Conservation (phyloP, 2,329 filamentous ascomycete genomes). For the Hirsutella rhossiliensis region DNA sequence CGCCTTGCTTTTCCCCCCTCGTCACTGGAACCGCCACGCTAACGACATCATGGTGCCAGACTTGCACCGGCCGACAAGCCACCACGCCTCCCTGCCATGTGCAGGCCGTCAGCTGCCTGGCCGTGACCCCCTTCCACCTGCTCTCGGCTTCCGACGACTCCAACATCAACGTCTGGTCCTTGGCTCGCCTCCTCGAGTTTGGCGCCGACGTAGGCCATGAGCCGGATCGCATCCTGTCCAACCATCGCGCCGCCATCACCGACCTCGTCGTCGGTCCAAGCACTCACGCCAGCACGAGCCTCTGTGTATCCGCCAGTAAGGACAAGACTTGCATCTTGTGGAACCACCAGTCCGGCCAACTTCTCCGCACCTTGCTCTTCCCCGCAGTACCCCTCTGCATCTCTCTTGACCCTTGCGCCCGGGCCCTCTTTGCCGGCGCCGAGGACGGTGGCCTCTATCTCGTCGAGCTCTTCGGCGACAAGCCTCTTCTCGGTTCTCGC, state of each 20-base stretch:
- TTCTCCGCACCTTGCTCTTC: slow-evolving; percentile 73
- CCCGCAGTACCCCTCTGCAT: slow-evolving; percentile 61
- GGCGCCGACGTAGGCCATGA: slow-evolving; percentile 44
- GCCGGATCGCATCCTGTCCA: slow-evolving; percentile 65
- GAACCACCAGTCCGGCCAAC: slow-evolving; percentile 73
- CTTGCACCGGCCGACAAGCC: slow-evolving; percentile 62
- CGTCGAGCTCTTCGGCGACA: slow-evolving; percentile 56
- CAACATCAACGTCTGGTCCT: slow-evolving; percentile 84
- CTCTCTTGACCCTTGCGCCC: slow-evolving; percentile 68
- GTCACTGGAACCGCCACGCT: background rate
- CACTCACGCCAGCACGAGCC: slow-evolving; percentile 55
- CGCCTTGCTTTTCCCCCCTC: slow-evolving; percentile 2
- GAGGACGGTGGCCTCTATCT: slow-evolving; percentile 72
- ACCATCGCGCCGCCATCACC: slow-evolving; percentile 65
- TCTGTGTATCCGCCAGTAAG: slow-evolving; percentile 71
- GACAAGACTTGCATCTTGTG: slow-evolving; percentile 88
- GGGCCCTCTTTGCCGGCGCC: slow-evolving; percentile 70
- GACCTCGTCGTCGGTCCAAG: slow-evolving; percentile 52
- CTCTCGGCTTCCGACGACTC: slow-evolving; percentile 76
- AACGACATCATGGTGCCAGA: slow-evolving; percentile 27
- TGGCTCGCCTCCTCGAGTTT: slow-evolving; percentile 58
- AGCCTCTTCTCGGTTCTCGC: slow-evolving; percentile 40
- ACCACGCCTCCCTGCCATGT: slow-evolving; percentile 69
- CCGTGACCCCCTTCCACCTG: slow-evolving; percentile 58
- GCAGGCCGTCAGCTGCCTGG: slow-evolving; percentile 67